Base-by-base conservation (phyloP, 1,139 yeast genomes). In the Saccharomyces hybrid region DNA sequence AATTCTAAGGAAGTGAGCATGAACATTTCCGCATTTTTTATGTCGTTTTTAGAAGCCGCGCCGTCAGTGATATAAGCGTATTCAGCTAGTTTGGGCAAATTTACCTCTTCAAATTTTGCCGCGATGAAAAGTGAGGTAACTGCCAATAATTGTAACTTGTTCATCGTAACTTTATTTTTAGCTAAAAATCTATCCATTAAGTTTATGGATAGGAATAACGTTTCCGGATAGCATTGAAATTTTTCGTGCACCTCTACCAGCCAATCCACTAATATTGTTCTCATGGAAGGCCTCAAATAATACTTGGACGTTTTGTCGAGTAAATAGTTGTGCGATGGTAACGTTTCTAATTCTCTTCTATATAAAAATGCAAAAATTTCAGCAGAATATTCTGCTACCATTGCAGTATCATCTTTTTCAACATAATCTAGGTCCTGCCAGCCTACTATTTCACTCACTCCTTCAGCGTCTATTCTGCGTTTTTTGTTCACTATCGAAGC, bases 41-140 rank as follows among this genome's bases (percentile, higher is more conserved):
- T 88, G 66, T 89, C 96, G 55, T 85, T 89, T 68, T 85, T 93
- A 9, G 88, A 79, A 67, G 86, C 89, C 13, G 93, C 89, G 27
- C 76, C 76, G 70, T 89, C 97, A 29, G 97, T 89, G 60, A 90
- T 89, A 69, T 88, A 88, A 19, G 96, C 89, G 70, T 90, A 91
- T 71, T 89, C 88, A 59, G 86, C 82, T 51, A 93, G 86, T 49
- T 93, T 85, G 3, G 99, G 99, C 9, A 93, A 80, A 68, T 86
- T 88, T 38, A 93, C 96, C 73, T 93, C 99, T 73, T 93, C 99
- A 70, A 88, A 90, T 73, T 91, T 91, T 16, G 97, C 96, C 32
- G 98, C 97, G 58, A 91, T 86, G 70, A 90, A 88, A 60, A 91
- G 74, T 6, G 95, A 81, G 0, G 97, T 90, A 4, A 96, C 88